Evolutionary conservation across 1,284 basidiomycete genomes (phyloP).

Genomic region (Flammula alnicola): DNA sequence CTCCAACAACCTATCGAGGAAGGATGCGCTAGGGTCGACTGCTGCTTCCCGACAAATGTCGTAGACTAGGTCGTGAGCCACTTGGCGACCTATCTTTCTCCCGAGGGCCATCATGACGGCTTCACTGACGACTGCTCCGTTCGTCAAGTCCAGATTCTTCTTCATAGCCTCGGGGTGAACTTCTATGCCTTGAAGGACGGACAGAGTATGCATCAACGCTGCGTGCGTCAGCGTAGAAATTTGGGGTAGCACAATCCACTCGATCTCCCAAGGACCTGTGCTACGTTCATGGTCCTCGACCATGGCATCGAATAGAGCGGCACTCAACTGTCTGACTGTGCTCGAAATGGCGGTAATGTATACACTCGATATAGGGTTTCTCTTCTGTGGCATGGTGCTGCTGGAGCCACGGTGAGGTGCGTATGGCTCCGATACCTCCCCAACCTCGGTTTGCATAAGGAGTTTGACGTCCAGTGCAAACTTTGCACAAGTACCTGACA

Average conservation of each 20-base stretch:
- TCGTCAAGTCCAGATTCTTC: slow-evolving; percentile 41
- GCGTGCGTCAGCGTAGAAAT: slow-evolving; percentile 46
- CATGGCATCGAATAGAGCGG: slow-evolving; percentile 47
- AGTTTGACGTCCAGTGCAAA: slow-evolving; percentile 48
- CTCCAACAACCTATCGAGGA: slow-evolving; percentile 38
- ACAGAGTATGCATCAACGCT: slow-evolving; percentile 38
- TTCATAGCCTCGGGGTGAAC: slow-evolving; percentile 43
- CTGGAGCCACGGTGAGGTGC: slow-evolving; percentile 45
- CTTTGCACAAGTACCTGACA: slow-evolving; percentile 48
- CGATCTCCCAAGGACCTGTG: slow-evolving; percentile 52
- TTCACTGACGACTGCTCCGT: slow-evolving; percentile 45
- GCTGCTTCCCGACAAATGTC: slow-evolving; percentile 39
- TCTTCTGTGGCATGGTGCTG: slow-evolving; percentile 52
- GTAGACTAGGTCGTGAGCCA: slow-evolving; percentile 47
- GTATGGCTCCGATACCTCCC: slow-evolving; percentile 46
- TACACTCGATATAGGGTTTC: slow-evolving; percentile 46
- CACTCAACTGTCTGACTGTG: slow-evolving; percentile 41
- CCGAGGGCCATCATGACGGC: slow-evolving; percentile 52
- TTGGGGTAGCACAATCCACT: slow-evolving; percentile 50
- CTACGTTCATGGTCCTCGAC: slow-evolving; percentile 51
- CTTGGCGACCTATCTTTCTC: slow-evolving; percentile 42
- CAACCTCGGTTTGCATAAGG: slow-evolving; percentile 50
- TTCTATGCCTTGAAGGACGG: slow-evolving; percentile 41
- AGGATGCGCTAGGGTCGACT: slow-evolving; percentile 26
- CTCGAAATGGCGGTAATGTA: slow-evolving; percentile 47